Base-by-base conservation (phyloP, 108 stramenopile genomes). In the Asterionellopsis glacialis region DNA sequence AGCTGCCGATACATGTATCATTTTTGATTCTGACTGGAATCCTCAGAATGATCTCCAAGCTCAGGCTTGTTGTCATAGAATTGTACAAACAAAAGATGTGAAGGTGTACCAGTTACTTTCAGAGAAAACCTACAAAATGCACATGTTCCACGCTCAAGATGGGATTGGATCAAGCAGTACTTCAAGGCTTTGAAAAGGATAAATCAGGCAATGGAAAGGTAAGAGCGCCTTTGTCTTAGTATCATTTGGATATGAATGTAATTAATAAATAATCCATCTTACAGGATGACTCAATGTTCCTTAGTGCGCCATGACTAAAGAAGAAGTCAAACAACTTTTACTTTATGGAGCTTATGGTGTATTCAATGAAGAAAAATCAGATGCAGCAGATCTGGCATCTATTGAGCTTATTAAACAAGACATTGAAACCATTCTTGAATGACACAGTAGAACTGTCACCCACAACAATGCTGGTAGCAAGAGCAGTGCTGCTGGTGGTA, bases 101-200 rank as follows among this genome's bases (percentile, higher is more conserved):
- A 80, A 79, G 44, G 70, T 80, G 22, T 98, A 95, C 74, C 93
- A 97, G 14, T 80, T 99, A 25, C 77, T 99, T 18, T 96, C 97
- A 16, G 67, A 88, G 39, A 96, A 96, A 57, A 96, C 95, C 11
- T 99, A 98, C 69, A 98, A 98, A 74, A 84, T 88, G 76, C 88
- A 95, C 73, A 98, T 98, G 98, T 99, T 98, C 63, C 94, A 98
- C 87, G 19, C 59, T 96, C 80, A 99, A 99, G 72, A 96, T 98
- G 75, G 98, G 97, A 43, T 78, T 99, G 13, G 99, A 99, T 58
- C 93, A 95, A 59, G 98, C 97, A 16, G 96, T 99, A 1, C 74
- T 98, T 15, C 86, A 88, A 19, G 91, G 91, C 22, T 88, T 95
- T 55, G 90, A 92, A 64, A 75, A 62, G 39, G 73, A 74, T n/a